Evolutionary conservation across 2,329 filamentous ascomycete genomes (phyloP), one percentile per base, ranked within the genome.

Genomic region (Elsinoe ampelina): DNA sequence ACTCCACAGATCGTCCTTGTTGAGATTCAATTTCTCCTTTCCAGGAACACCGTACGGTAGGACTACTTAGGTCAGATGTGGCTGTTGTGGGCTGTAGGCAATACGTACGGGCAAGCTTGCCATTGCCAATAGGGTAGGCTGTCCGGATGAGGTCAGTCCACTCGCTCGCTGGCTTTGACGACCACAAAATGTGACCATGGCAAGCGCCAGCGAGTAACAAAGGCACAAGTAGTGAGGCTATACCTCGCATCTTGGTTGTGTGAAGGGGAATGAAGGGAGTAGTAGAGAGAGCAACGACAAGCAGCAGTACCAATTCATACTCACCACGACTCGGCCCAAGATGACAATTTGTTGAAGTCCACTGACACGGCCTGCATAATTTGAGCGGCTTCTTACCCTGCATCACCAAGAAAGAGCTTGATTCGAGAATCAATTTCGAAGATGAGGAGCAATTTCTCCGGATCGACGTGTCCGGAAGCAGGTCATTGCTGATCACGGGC

Each of bases 1-100:
- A 1, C 72, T 73, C 77, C 76, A 80, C 1, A 80, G 61, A 1
- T 69, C 75, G 57, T 80, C 77, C 15, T 77, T 61, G 51, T 80
- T 80, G 36, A 79, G 57, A 17, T 67, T 71, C 4, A 78, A 54
- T 20, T 69, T 72, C 50, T 78, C 76, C 1, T 65, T 60, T 2
- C 72, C 72, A 0, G 75, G 69, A 13, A 66, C 59, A 0, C 77
- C 76, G 56, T 74, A 74, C 0, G 74, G 69, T 30, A 78, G 71
- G 2, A 70, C 73, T 69, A 39, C 38, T 2, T 10, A n/a, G 11
- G 13, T 13, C 58, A 58, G 58, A 47, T n/a, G 17, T 11, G 26
- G 26, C 12, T 3, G 4, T 35, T 12, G 15, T 41, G 10, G 10
- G 1, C 2, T 1, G 1, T 19, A 48, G 11, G 3, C 6, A 32